Evolutionary conservation across 2,329 filamentous ascomycete genomes (phyloP).

Genomic region (Trichoderma afroharzianum): DNA sequence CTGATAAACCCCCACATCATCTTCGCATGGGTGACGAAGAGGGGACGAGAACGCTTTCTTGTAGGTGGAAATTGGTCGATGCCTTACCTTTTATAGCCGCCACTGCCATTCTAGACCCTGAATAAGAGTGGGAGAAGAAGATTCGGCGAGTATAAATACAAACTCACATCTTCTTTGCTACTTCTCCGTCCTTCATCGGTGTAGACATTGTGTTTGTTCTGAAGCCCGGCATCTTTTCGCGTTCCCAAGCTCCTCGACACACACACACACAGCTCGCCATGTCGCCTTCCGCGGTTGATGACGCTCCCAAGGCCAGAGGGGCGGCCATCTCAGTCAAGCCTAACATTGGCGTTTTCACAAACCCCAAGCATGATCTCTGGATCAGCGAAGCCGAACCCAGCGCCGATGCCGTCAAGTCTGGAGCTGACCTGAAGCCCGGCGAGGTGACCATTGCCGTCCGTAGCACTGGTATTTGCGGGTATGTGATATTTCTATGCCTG

Average conservation of each 20-base stretch:
- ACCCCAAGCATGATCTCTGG: constrained; percentile 89
- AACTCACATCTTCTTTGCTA: neutral
- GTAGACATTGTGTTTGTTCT: neutral
- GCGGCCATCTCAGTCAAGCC: constrained; percentile 49
- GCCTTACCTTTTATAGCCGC: constrained; percentile 11
- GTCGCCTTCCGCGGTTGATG: constrained; percentile 36
- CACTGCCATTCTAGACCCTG: neutral
- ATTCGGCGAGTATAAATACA: neutral
- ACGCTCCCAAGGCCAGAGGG: constrained; percentile 25
- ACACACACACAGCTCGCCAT: constrained; percentile 23
- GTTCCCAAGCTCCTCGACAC: neutral
- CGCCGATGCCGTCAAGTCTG: constrained; percentile 68
- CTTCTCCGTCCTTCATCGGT: neutral
- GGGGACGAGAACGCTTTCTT: neutral
- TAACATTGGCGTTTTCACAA: constrained; percentile 96
- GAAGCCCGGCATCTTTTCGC: neutral
- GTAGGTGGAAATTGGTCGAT: neutral
- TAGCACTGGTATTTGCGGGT: constrained; percentile 96
- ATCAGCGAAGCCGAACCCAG: constrained; percentile 74
- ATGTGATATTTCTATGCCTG: constrained; percentile 27
- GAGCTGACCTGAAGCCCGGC: constrained; percentile 66
- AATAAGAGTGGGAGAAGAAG: neutral
- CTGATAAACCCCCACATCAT: neutral
- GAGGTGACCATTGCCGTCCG: constrained; percentile 87
- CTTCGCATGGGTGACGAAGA: constrained; percentile 7